Base-by-base conservation (phyloP, 768 basidiomycete species). In the Pulveroboletus frians region DNA sequence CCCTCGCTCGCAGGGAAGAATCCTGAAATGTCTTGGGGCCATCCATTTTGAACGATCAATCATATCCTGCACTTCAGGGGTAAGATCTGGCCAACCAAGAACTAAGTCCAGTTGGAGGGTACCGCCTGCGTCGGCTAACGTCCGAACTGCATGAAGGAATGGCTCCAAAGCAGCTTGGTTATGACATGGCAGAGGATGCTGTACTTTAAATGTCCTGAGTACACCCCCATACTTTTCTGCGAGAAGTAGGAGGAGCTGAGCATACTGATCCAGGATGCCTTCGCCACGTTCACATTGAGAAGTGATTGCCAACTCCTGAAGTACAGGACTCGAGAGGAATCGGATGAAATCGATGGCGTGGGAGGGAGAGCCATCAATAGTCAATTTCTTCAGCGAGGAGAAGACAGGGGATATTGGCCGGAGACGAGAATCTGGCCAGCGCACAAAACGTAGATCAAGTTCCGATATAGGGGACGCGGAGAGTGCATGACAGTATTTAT, bases 381-480 rank as follows among this genome's bases (percentile, higher is more conserved):
- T 51, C 38, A 62, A 37, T 49, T 57, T 62, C 41, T 38, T 52
- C 26, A 63, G 31, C 5, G 43, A 63, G 7, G 61, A 55, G 20
- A 62, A 64, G 26, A 62, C 58, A 14, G 61, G 52, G 20, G 50
- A 52, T 36, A 40, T 34, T 3, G 53, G 52, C 9, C 52, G 56
- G 40, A 63, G 34, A 41, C 50, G 52, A 26, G 43, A 38, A 17
- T 57, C 61, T 20, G 61, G 58, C 60, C 60, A 61, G 37, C 50
- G 58, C 18, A 57, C 51, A 31, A 61, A 50, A 18, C 58, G 61
- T 30, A 63, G 46, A 44, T 61, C 60, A 35, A 63, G 58, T 36
- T 60, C 61, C 30, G 14, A 37, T 36, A 61, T 26, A 32, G 41
- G 3, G 8, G 60, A 61, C 21, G 50, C 52, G 10, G 62, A 61